Conservation (phyloP, 2,329 filamentous ascomycete species). For the Bertia moriformis region DNA sequence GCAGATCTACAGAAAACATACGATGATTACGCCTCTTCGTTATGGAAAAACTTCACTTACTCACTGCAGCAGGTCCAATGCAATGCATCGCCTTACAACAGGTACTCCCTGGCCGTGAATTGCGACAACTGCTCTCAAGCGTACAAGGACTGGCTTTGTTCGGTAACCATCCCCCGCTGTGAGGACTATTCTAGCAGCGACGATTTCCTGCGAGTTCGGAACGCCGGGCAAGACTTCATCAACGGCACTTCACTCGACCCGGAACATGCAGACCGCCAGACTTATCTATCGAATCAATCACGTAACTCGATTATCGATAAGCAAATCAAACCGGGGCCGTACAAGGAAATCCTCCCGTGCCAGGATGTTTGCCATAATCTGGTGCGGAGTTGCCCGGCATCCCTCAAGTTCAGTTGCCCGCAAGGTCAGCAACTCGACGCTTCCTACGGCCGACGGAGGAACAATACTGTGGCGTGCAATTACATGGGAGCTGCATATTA, state of each 20-base stretch:
- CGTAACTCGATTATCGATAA: conserved; percentile 38
- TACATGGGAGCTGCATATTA: background rate
- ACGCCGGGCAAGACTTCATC: conserved; percentile 32
- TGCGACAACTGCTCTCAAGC: conserved; percentile 42
- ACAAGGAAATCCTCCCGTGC: conserved; percentile 53
- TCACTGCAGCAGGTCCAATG: conserved; percentile 51
- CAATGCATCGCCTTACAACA: conserved; percentile 34
- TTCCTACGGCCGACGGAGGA: background rate
- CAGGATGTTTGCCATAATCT: conserved; percentile 47
- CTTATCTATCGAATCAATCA: background rate
- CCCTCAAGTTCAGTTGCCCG: conserved; percentile 44
- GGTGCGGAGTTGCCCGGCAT: conserved; percentile 45
- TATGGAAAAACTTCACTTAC: conserved; percentile 45
- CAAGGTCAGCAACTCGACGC: background rate
- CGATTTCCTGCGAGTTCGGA: conserved; percentile 33
- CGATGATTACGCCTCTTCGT: conserved; percentile 34
- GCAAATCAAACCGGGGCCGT: conserved; percentile 43
- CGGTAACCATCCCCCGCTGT: conserved; percentile 53
- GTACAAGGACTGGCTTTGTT: conserved; percentile 59
- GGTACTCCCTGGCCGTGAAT: conserved; percentile 44
- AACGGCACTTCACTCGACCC: conserved; percentile 21
- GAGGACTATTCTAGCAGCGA: conserved; percentile 37
- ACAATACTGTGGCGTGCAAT: background rate
- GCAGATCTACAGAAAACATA: conserved; percentile 30
- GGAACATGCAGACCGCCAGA: conserved; percentile 5